Conservation (phyloP, 2,329 filamentous ascomycete genomes). For the Cercospora nicotianae region DNA sequence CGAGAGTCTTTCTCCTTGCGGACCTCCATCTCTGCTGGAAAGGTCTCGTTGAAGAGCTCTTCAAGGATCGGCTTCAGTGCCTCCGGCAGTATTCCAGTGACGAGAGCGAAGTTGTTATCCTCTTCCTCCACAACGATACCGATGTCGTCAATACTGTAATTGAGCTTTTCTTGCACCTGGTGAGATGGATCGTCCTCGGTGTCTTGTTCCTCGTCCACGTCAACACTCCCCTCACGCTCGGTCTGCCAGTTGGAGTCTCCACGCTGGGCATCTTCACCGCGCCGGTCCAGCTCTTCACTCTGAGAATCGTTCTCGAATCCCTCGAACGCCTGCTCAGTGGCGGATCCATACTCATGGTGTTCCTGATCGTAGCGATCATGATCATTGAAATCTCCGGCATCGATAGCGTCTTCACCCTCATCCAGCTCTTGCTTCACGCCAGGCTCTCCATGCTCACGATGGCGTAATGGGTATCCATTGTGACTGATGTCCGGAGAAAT, state of each 20-base stretch:
- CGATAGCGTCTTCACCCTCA: no score
- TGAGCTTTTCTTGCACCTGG: not conserved
- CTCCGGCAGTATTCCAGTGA: not conserved
- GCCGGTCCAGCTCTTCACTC: not conserved
- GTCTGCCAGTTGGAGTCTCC: not conserved
- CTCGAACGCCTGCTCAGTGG: not conserved
- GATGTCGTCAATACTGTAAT: not conserved
- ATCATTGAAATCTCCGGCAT: not conserved
- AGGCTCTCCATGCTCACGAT: not conserved
- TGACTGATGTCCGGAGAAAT: not conserved
- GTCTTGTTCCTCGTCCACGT: not conserved
- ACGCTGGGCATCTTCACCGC: not conserved
- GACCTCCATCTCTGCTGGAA: not conserved
- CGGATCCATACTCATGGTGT: not conserved
- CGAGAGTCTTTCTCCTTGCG: not conserved
- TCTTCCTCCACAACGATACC: not conserved
- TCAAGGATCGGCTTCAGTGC: not conserved
- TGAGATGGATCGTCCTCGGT: not conserved
- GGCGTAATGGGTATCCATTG: not conserved
- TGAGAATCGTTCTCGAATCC: not conserved
- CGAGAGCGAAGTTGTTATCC: not conserved
- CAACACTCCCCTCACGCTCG: no score
- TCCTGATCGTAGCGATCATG: not conserved
- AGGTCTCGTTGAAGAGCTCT: not conserved
- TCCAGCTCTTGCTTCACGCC: not conserved